phyloP scores from a whole-genome alignment of 208 protist genomes.

The Strigomonas culicis region DNA sequence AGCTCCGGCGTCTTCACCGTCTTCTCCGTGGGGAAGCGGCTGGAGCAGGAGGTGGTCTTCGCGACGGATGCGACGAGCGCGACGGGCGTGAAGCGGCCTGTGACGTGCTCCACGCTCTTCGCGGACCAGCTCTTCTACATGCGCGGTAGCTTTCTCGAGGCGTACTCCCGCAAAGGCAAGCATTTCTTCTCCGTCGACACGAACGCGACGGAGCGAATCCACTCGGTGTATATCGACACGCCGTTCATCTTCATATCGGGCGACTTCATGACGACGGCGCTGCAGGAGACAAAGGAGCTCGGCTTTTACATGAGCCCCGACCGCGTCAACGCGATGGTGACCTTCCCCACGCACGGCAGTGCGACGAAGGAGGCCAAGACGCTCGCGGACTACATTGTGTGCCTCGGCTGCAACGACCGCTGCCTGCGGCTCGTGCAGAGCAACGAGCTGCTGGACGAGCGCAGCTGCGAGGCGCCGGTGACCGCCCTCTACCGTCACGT shows the following conservation, averaged over 20 bases:
- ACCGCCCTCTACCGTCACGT: slow-evolving; percentile 43
- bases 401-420: slow-evolving; percentile 82
- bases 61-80: slow-evolving; percentile 20
- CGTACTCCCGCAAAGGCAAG: slow-evolving; percentile 82
- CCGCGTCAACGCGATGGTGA: slow-evolving; percentile 69
- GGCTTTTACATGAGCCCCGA: slow-evolving; percentile 88
- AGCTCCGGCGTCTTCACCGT: slow-evolving; percentile 46
- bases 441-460: slow-evolving; percentile 58
- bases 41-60: slow-evolving; percentile 49
- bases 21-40: slow-evolving; percentile 52
- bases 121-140: slow-evolving; percentile 83
- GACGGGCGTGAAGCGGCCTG: slow-evolving; percentile 22
- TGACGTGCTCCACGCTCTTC: slow-evolving; percentile 63
- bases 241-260: slow-evolving; percentile 82
- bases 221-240: slow-evolving; percentile 59
- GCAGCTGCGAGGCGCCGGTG: slow-evolving; percentile 66
- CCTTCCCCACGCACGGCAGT: slow-evolving; percentile 21
- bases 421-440: slow-evolving; percentile 59
- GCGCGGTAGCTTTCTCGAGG: slow-evolving; percentile 56
- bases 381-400: slow-evolving; percentile 60
- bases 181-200: slow-evolving; percentile 85
- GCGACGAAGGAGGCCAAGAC: slow-evolving; percentile 6
- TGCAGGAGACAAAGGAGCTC: slow-evolving; percentile 71
- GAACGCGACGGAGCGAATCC: slow-evolving; percentile 73
- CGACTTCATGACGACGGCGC: slow-evolving; percentile 80